Evolutionary conservation across 75 land plant genomes (phyloP).

Genomic region (Pinus tabuliformis): DNA sequence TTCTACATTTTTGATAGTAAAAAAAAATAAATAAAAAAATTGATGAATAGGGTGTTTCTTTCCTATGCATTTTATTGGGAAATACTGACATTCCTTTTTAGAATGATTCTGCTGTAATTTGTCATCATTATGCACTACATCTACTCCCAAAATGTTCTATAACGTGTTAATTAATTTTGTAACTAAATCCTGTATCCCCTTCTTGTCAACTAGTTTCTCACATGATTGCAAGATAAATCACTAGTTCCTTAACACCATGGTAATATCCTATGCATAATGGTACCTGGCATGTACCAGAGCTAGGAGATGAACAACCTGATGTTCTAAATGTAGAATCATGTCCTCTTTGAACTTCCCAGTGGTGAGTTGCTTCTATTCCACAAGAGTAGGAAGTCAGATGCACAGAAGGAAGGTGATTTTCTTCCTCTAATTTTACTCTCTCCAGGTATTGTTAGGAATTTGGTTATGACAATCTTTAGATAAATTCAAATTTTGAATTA

Average conservation of each 20-base stretch:
- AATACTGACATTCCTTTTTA: not conserved
- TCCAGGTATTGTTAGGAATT: not conserved
- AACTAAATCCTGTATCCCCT: not conserved
- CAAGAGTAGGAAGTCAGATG: constrained; percentile 50
- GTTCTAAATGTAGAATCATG: constrained; percentile 98
- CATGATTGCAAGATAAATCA: not conserved
- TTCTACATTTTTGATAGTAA: not conserved
- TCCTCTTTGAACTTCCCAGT: constrained; percentile 77
- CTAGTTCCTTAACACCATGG: no score
- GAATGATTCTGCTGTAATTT: not conserved
- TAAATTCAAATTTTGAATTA: no score
- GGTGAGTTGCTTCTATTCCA: constrained; percentile 84
- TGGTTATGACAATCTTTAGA: not conserved
- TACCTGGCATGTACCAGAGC: constrained; percentile 57
- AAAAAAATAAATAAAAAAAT: not conserved
- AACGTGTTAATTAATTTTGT: no score
- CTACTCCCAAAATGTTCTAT: not conserved
- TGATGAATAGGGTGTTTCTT: not conserved
- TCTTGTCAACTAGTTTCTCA: not conserved
- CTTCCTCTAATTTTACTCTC: not conserved
- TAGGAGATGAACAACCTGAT: constrained; percentile 67
- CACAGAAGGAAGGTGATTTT: constrained; percentile 66
- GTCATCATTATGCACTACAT: not conserved
- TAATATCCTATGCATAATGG: constrained; percentile 67
- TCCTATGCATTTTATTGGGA: not conserved